A percentile compares a stretch with the other conserved stretches of the same genome.
These are phyloP conservation scores for Prunella vulgaris DNA, from an alignment of 257 asterid genomes.

Conservation along the genomic window DNA sequence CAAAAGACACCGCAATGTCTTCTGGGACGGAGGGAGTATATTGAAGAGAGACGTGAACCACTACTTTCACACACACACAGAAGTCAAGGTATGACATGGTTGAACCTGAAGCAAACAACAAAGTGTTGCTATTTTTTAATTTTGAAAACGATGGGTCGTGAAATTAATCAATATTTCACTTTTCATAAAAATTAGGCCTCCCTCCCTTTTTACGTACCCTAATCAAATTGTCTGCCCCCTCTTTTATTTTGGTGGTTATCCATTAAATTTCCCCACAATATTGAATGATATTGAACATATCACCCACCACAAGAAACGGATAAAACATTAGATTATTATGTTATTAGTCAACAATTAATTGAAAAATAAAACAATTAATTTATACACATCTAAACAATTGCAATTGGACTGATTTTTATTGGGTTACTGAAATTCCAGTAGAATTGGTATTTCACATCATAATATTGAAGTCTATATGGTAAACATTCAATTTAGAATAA, in stretches of 20 bases:
- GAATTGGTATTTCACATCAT: not conserved
- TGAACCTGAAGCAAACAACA: slow-evolving; percentile 15
- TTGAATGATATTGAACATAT: slow-evolving; percentile 3
- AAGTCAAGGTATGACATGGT: not conserved
- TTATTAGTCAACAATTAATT: not conserved
- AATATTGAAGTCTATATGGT: not conserved
- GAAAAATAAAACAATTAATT: not conserved
- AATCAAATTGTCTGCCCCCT: slow-evolving; percentile 6
- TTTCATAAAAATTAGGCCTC: not conserved
- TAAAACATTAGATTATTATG: not conserved
- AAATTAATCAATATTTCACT: slow-evolving; percentile 14
- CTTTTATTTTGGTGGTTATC: not conserved
- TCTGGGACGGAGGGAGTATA: no score
- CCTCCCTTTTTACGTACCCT: not conserved
- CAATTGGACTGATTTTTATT: no score
- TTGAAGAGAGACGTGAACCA: not conserved
- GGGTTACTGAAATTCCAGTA: no score
- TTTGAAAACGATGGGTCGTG: slow-evolving; percentile 9
- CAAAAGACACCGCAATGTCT: no score
- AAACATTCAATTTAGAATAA: no score
- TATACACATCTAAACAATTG: no score
- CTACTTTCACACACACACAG: not conserved
- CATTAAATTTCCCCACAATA: not conserved
- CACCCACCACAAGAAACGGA: not conserved
- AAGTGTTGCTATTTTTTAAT: not conserved